phyloP scores from a whole-genome alignment of 2,329 filamentous ascomycete genomes.

The Penicillium verrucosum region DNA sequence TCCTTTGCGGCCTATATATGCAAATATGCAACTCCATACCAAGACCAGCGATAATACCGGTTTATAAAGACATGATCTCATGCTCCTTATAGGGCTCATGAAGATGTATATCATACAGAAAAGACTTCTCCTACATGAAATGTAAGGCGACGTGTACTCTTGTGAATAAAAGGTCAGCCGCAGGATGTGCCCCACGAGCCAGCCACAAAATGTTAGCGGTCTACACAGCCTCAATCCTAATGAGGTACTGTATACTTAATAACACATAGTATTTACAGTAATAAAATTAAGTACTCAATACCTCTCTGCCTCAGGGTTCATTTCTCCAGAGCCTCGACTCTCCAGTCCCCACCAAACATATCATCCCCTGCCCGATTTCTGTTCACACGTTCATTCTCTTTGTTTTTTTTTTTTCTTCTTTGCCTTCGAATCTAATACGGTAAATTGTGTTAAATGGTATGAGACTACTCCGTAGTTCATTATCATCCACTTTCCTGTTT shows the following conservation, averaged over 20 bases:
- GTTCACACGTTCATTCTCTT: background rate
- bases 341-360: constrained; percentile 8
- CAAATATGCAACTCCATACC: background rate
- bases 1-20: background rate
- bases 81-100: background rate
- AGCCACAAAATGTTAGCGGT: constrained; percentile 21
- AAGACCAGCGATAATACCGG: background rate
- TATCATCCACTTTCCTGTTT: background rate
- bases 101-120: background rate
- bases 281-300: constrained; percentile 9
- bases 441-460: background rate
- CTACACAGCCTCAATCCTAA: constrained; percentile 26
- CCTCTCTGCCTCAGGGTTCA: constrained; percentile 15
- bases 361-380: constrained; percentile 10
- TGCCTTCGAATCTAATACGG: background rate
- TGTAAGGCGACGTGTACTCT: constrained; percentile 3
- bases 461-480: background rate
- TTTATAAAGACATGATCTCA: background rate
- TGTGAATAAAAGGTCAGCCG: constrained; percentile 1
- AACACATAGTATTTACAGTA: fast-evolving
- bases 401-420: background rate
- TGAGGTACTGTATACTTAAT: constrained; percentile 11
- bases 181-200: constrained; percentile 14
- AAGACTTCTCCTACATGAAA: background rate
- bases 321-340: constrained; percentile 26